A percentile compares a stretch with the other conserved stretches of the same genome.
Conservation (phyloP, 208 protist species). For the Leishmania major region DNA sequence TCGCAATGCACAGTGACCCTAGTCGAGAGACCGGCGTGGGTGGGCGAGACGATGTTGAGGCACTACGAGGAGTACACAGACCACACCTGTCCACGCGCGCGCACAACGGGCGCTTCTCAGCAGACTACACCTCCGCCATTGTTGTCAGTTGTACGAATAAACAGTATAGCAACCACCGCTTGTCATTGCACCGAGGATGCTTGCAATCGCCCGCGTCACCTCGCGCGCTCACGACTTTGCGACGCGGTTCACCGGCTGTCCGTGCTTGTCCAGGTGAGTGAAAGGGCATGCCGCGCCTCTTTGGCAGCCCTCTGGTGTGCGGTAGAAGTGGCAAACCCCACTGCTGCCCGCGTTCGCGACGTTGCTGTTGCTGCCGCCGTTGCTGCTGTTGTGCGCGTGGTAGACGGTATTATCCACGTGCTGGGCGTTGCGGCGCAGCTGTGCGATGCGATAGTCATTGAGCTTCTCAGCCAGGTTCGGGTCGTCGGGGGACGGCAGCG, state of each 20-base stretch:
- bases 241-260: conserved; percentile 18
- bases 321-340: conserved; percentile 63
- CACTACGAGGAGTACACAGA: not conserved
- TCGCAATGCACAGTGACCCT: not conserved
- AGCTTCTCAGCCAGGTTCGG: conserved; percentile 36
- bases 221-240: not conserved
- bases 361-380: not conserved
- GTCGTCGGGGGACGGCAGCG: conserved; percentile 32
- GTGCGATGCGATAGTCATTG: conserved; percentile 75
- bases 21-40: not conserved
- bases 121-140: not conserved
- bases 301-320: conserved; percentile 65
- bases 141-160: not conserved
- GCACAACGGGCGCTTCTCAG: not conserved
- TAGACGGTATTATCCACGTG: conserved; percentile 65
- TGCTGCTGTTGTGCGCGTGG: conserved; percentile 12
- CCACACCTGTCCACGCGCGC: not conserved
- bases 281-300: conserved; percentile 69
- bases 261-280: conserved; percentile 61
- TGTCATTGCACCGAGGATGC: not conserved
- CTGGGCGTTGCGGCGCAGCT: conserved; percentile 72
- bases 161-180: not conserved
- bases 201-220: not conserved
- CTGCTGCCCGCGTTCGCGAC: not conserved
- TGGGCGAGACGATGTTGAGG: not conserved